Base-by-base conservation (phyloP, 768 basidiomycete species). In the Lactifluus hygrophoroides region DNA sequence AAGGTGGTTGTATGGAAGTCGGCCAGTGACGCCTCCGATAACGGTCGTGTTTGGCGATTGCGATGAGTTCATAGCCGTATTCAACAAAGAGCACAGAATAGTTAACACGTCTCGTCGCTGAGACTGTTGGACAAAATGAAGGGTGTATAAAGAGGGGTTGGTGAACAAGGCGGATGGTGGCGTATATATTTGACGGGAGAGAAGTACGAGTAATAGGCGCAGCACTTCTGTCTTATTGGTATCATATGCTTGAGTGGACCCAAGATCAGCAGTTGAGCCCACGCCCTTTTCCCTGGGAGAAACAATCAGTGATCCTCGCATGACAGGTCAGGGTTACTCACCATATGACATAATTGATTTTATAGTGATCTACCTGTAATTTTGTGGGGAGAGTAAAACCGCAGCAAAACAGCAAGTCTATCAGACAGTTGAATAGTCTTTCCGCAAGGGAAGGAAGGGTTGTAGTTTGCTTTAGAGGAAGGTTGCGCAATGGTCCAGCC, bases 351-450 rank as follows among this genome's bases (percentile, higher is more conserved):
- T 93, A 88, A 69, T 87, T 85, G 45, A 93, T 85, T 69, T 90
- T 88, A 69, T 90, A 82, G 65, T 86, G 85, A 67, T 88, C 85
- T 48, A 84, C 80, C 68, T 90, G 86, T 45, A 88, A 75, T 69
- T 81, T 82, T 28, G 78, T 79, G 9, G 95, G 90, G 9, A 97
- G 73, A 0, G 94, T 95, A 66, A 98, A 96, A 13, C 91, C 93
- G 65, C 91, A 94, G 68, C 92, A 93, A 70, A 95, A 98, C 38
- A 96, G 69, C 11, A 97, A 76, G 68, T 98, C 94, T 56, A 91
- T 81, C 10, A 91, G 74, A 58, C 85, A 84, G 65, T 78, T 81
- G 63, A 95, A 87, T 21, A 97, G 74, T 61, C 81, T 78, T 67
- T 94, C 91, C 0, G 84, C 88, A 4, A 95, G 72, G 17, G 88